Base-by-base conservation (phyloP, 495 filamentous ascomycete genomes). In the Ascodesmis nigricans region DNA sequence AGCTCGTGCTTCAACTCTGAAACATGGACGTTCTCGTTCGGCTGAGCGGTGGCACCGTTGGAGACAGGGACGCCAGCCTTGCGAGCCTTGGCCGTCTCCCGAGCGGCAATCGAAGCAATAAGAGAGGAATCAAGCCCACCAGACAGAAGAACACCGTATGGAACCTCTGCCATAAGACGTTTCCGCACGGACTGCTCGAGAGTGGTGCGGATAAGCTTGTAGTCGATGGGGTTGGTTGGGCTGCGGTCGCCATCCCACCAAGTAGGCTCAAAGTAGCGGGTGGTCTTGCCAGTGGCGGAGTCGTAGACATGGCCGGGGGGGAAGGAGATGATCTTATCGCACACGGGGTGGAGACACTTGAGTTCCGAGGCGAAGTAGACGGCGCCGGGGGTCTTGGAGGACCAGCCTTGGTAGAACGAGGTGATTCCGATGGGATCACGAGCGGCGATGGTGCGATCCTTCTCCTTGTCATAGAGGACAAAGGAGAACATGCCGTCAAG, bases 401-500 rank as follows among this genome's bases (percentile, higher is more conserved):
- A 84, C 61, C 76, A 75, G 36, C 87, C 87, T 49, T 90, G 75
- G 62, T 95, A 97, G 55, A 97, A 82, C 45, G 78, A 92, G 33
- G 83, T 95, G 56, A 97, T 75, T 57, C 87, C 87, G 43, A 97
- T 91, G 26, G 87, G 87, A 55, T 97, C 87, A 50, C 87, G 71
- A 25, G 87, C 90, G 18, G 87, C 90, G 44, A 97, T 69, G 21
- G 77, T 78, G 33, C 90, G 74, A 60, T 97, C 78, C 50, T 73
- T 68, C 31, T 65, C 73, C 62, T 83, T 87, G 63, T 97, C 87
- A 59, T 90, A 93, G 18, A 97, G 66, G 27, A 95, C 82, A 63
- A 83, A 97, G 7, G 84, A 91, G 69, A 97, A 97, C 90, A 97
- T 97, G 58, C 87, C 87, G 55, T 97, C 87, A 41, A 97, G 72